Conservation (phyloP, 495 filamentous ascomycete species). For the Lasiosphaeria hispida region DNA sequence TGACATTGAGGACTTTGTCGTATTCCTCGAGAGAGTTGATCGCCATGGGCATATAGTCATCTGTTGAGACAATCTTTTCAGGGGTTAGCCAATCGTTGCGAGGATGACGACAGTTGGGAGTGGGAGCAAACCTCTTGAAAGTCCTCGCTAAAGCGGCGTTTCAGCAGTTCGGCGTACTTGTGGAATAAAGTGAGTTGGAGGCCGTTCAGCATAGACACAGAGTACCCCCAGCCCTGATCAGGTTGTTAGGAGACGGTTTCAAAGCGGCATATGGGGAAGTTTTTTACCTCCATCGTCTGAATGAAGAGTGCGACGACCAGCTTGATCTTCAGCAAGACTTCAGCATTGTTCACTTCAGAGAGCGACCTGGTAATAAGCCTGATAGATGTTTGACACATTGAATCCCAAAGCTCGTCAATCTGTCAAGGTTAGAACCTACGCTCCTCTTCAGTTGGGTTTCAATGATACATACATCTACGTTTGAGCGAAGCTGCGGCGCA, state of each 20-base stretch:
- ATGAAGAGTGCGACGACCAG: constrained; percentile 91
- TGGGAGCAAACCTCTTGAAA: constrained; percentile 73
- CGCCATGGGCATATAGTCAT: constrained; percentile 99
- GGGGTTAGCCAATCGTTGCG: constrained; percentile 57
- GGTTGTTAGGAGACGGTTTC: constrained; percentile 22
- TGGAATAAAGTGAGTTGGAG: constrained; percentile 84
- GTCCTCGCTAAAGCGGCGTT: constrained; percentile 84
- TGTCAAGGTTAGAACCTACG: constrained; percentile 37
- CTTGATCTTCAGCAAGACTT: constrained; percentile 85
- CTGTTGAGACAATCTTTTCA: constrained; percentile 87
- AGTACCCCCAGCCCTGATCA: constrained; percentile 78
- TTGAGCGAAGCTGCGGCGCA: constrained; percentile 75
- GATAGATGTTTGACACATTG: constrained; percentile 88
- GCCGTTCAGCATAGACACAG: constrained; percentile 72
- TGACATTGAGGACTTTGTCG: constrained; percentile 89
- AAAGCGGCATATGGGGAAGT: constrained; percentile 18
- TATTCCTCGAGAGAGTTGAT: constrained; percentile 88
- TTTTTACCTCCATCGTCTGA: constrained; percentile 82
- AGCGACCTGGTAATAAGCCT: constrained; percentile 74
- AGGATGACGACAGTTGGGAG: constrained; percentile 60
- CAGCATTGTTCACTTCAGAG: constrained; percentile 73
- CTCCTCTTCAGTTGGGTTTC: not conserved
- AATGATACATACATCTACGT: constrained; percentile 65
- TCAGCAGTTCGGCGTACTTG: constrained; percentile 90
- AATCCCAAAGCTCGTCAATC: constrained; percentile 98